Base-by-base conservation (phyloP, 345 rosid genomes). In the Camelina laxa region DNA sequence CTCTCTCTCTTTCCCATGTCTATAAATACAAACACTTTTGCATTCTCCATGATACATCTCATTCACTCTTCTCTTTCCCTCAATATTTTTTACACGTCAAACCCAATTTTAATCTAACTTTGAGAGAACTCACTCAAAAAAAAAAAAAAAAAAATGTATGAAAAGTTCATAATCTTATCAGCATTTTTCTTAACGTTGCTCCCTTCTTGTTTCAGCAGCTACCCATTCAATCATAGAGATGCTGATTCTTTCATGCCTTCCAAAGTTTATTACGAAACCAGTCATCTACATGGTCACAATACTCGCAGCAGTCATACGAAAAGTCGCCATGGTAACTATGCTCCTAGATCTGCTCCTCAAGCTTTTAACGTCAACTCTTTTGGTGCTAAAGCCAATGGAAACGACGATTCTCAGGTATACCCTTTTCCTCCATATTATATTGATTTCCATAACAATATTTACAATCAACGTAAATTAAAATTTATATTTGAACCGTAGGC, bases 381-480 rank as follows among this genome's bases (percentile, higher is more conserved):
- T 20, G 88, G 87, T 73, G 92, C 92, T 54, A 85, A 60, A 72
- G 88, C 79, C 60, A 78, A 85, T 14, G 88, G 90, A 77, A 62
- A 60, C 14, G 92, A 88, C 41, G 88, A 88, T 72, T 83, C 88
- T 51, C 31, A 82, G 84, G 92, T 88, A 33, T 15, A 81, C 66
- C 30, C 13, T 27, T 36, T 35, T 10, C 17, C n/a, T 73, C 49
- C 31, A 15, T 30, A 8, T 49, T 54, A 21, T 4, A 21, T 63
- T 2, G 33, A 12, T 39, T 33, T 49, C 19, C 16, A 45, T 2
- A 8, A 51, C 41, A 22, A 8, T 50, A 33, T 8, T 21, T 33
- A 24, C 7, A 27, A 15, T 33, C 2, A 49, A 42, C 45, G 42
- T 67, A 21, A 27, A 51, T 3, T 27, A 67, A 47, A 57, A 65